A percentile compares a stretch with the other conserved stretches of the same genome.
These are phyloP conservation scores for Plicaturopsis crispa DNA, from an alignment of 768 basidiomycete species.

Conservation along the genomic window DNA sequence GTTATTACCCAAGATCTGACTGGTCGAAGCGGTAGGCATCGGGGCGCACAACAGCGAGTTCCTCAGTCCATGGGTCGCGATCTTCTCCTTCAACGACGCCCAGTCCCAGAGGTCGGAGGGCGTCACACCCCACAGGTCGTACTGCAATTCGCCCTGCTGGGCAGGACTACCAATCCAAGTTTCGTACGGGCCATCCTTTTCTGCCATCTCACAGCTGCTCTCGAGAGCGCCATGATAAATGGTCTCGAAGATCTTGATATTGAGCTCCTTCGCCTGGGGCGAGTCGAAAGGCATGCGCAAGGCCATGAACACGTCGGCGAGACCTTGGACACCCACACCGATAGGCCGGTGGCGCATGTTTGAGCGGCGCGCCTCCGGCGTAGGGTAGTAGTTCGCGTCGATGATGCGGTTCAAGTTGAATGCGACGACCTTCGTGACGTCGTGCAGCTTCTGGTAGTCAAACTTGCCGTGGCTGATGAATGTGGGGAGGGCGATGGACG, in stretches of 20 bases:
- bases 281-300: slow-evolving; percentile 95
- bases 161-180: slow-evolving; percentile 91
- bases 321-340: slow-evolving; percentile 94
- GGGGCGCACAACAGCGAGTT: slow-evolving; percentile 90
- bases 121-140: slow-evolving; percentile 90
- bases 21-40: slow-evolving; percentile 99
- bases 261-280: slow-evolving; percentile 75
- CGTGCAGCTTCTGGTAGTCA: slow-evolving; percentile 94
- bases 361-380: slow-evolving; percentile 82
- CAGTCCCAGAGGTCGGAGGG: slow-evolving; percentile 95
- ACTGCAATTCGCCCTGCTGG: slow-evolving; percentile 81
- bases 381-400: slow-evolving; percentile 93
- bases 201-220: slow-evolving; percentile 83
- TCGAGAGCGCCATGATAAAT: slow-evolving; percentile 96
- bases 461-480: slow-evolving; percentile 80
- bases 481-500: slow-evolving; percentile 90
- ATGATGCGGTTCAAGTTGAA: slow-evolving; percentile 93
- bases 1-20: slow-evolving; percentile 96
- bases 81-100: slow-evolving; percentile 78
- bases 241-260: slow-evolving; percentile 96
- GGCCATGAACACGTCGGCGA: slow-evolving; percentile 97
- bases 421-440: slow-evolving; percentile 87
- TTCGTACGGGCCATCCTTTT: slow-evolving; percentile 74
- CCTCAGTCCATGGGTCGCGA: slow-evolving; percentile 71
- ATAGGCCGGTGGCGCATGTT: slow-evolving; percentile 98